Evolutionary conservation across 805 yeast genomes (phyloP).

Genomic region (Cyberlindnera galapagoensis): DNA sequence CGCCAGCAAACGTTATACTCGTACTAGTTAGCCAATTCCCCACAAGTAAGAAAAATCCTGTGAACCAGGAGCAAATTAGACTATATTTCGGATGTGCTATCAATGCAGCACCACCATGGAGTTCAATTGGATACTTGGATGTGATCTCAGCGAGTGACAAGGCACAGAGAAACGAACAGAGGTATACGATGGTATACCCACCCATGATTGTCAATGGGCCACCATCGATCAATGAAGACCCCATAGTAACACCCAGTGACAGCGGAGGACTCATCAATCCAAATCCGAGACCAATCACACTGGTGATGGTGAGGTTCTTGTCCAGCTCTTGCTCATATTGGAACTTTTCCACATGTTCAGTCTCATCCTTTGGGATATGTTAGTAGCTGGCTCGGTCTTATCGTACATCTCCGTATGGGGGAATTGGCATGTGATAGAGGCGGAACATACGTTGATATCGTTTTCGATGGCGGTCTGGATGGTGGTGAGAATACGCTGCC

Average conservation of each 20-base stretch:
- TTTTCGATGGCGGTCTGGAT: conserved; percentile 18
- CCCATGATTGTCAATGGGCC: conserved; percentile 69
- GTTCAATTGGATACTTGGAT: conserved; percentile 70
- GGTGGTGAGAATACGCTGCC: conserved; percentile 14
- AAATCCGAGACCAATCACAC: conserved; percentile 73
- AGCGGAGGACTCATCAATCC: conserved; percentile 79
- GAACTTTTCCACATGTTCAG: conserved; percentile 55
- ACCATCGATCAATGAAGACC: conserved; percentile 68
- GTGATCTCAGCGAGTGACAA: conserved; percentile 71
- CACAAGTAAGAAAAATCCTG: conserved; percentile 68
- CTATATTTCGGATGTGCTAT: conserved; percentile 53
- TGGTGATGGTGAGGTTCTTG: conserved; percentile 59
- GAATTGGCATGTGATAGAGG: no score
- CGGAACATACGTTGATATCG: conserved; percentile 19
- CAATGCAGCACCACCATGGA: conserved; percentile 72
- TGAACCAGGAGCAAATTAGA: conserved; percentile 62
- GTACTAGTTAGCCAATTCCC: conserved; percentile 79
- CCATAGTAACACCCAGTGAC: conserved; percentile 68
- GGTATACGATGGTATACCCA: conserved; percentile 65
- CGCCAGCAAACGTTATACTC: conserved; percentile 68
- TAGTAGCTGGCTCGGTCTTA: not conserved
- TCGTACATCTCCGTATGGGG: not conserved
- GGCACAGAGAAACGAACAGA: conserved; percentile 59
- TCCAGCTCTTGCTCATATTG: conserved; percentile 67
- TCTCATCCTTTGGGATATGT: conserved; percentile 19